A percentile compares a stretch with the other conserved stretches of the same genome.
These are phyloP conservation scores for Chaetomiaceae sp. DNA, from an alignment of 2,329 filamentous ascomycete genomes.

Conservation along the genomic window DNA sequence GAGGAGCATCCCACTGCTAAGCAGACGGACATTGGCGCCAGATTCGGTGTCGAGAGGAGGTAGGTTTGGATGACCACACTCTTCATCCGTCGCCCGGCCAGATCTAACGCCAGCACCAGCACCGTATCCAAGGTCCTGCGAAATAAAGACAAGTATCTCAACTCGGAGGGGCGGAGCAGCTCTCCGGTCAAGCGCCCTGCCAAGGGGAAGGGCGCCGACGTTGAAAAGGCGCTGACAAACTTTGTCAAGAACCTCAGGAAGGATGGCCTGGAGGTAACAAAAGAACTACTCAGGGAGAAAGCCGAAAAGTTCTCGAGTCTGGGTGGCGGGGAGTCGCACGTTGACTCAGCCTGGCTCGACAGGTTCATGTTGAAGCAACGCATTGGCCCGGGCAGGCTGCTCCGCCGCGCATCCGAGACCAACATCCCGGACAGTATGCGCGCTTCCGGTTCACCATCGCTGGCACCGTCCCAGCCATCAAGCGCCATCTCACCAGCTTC, in stretches of 20 bases:
- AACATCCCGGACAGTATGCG: slow-evolving; percentile 65
- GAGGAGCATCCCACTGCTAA: slow-evolving; percentile 86
- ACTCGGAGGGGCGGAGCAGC: slow-evolving; percentile 70
- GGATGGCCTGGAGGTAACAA: slow-evolving; percentile 67
- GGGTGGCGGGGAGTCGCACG: slow-evolving; percentile 63
- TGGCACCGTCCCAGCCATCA: slow-evolving; percentile 58
- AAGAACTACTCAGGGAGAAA: slow-evolving; percentile 81
- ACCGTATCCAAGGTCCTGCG: slow-evolving; percentile 98
- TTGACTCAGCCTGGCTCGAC: slow-evolving; percentile 77
- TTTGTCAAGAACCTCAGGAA: slow-evolving; percentile 81
- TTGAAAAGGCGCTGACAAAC: slow-evolving; percentile 83
- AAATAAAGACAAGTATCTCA: slow-evolving; percentile 91
- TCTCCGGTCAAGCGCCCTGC: slow-evolving; percentile 71
- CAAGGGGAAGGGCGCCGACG: slow-evolving; percentile 83
- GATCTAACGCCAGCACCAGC: slow-evolving; percentile 48
- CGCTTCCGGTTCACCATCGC: slow-evolving; percentile 43
- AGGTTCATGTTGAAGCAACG: slow-evolving; percentile 92
- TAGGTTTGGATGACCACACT: slow-evolving; percentile 43
- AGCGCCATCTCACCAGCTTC: slow-evolving; percentile 69
- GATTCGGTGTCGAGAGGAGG: slow-evolving; percentile 97
- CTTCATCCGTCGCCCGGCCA: not conserved
- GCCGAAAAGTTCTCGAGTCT: slow-evolving; percentile 74
- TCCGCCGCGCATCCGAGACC: slow-evolving; percentile 58
- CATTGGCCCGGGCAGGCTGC: slow-evolving; percentile 45
- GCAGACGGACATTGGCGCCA: slow-evolving; percentile 92